These are phyloP conservation scores for Talaromyces marneffei DNA, from an alignment of 2,329 filamentous ascomycete species.

Conservation along the genomic window DNA sequence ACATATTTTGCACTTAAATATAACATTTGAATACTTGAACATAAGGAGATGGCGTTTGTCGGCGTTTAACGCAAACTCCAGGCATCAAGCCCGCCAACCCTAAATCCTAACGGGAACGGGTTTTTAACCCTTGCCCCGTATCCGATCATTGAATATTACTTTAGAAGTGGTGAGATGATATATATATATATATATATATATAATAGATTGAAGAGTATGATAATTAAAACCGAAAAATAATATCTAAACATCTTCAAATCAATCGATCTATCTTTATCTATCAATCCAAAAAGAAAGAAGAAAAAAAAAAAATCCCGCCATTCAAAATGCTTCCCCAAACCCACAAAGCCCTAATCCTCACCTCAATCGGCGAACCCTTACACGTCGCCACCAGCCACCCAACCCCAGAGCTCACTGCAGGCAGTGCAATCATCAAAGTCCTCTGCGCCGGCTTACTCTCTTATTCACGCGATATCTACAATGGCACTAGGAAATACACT, in stretches of 20 bases:
- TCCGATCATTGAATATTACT: background rate
- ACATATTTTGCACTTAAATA: background rate
- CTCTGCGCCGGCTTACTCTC: background rate
- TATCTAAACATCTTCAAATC: background rate
- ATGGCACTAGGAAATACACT: conserved; percentile 3
- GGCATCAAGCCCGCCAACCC: background rate
- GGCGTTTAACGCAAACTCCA: background rate
- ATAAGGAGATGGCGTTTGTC: background rate
- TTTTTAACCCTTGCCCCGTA: background rate
- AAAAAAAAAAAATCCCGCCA: too few relatives aligned
- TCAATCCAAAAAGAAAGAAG: background rate
- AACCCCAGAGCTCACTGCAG: background rate
- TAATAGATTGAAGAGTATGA: background rate
- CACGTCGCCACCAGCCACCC: background rate
- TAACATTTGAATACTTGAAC: background rate
- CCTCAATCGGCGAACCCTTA: conserved; percentile 1
- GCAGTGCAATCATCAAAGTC: conserved; percentile 10
- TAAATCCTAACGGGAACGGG: background rate
- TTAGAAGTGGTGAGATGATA: background rate
- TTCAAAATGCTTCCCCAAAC: background rate
- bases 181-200: too few relatives aligned
- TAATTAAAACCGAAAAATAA: too few relatives aligned
- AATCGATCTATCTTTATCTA: background rate
- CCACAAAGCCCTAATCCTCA: conserved; percentile 9
- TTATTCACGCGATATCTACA: conserved; percentile 11